Evolutionary conservation across 2,329 filamentous ascomycete species (phyloP), one percentile per base, ranked within the genome.

Genomic region (Fusarium penzigii): DNA sequence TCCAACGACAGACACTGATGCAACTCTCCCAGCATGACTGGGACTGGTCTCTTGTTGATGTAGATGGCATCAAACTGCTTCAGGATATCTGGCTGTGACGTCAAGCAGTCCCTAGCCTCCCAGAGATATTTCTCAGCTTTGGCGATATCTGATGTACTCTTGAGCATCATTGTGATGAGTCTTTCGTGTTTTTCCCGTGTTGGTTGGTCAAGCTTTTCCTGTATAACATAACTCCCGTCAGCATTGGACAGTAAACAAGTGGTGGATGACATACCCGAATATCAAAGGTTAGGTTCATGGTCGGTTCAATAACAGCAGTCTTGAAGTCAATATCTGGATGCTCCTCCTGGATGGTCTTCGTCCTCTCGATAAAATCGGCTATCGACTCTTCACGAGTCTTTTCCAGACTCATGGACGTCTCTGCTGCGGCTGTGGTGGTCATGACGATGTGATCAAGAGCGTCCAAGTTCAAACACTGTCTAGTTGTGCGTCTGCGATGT

Each of bases 241-340:
- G 3, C 10, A 25, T 4, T 25, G 20, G 20, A 25, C 20, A 25
- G 20, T 7, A 12, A 8, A 5, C 1, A 3, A 5, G 0, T 1
- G 1, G 12, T 25, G 8, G 5, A 8, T 5, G 3, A 34, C 29
- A 39, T 46, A 59, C 57, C 48, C 42, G 49, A 16, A 60, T 61
- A 36, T 60, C 58, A 29, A 53, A 60, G 48, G 59, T 60, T 3
- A 60, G 43, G 12, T 60, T 60, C 55, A 60, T 60, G 17, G 58
- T 60, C 12, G 58, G 58, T 17, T 58, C 58, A 12, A 60, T 60
- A 3, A 61, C 57, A 1, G 43, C 44, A 2, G 44, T 17, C 3
- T 50, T 60, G 16, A 60, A 56, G 39, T 61, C 58, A 13, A 60
- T 43, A 32, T 60, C 57, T 0, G 58, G 58, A 14, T 60, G 47